These are phyloP conservation scores for Umbellularia californica DNA, from an alignment of 164 flowering plant genomes.

Conservation along the genomic window DNA sequence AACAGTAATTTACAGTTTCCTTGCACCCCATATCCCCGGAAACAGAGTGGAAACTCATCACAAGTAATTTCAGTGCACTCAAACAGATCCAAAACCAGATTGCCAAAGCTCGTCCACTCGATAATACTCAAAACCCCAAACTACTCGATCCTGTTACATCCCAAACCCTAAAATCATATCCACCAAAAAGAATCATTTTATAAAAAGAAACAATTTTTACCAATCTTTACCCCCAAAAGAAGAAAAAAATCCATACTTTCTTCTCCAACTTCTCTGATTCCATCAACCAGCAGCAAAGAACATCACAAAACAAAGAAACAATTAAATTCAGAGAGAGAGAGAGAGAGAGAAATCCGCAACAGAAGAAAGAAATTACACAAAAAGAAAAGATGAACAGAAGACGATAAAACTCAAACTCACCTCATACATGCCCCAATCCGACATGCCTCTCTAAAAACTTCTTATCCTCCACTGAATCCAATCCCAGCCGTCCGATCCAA, in stretches of 20 bases:
- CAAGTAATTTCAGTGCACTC: background rate
- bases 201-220: no score
- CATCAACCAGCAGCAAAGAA: background rate
- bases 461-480: background rate
- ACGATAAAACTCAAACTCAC: slow-evolving; percentile 2
- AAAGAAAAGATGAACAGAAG: background rate
- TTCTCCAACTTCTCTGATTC: background rate
- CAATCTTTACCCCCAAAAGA: no score
- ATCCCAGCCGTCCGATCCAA: background rate
- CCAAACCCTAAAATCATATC: background rate
- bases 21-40: no score
- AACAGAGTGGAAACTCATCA: no score
- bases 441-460: slow-evolving; percentile 13
- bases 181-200: no score
- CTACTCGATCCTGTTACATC: background rate
- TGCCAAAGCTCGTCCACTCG: background rate
- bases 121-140: background rate
- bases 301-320: background rate
- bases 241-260: background rate
- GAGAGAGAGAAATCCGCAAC: background rate
- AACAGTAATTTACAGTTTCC: no score
- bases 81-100: background rate
- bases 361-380: background rate
- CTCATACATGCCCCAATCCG: slow-evolving; percentile 19
- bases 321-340: background rate